Evolutionary conservation across 768 basidiomycete genomes (phyloP), one percentile per base, ranked within the genome.

Genomic region (Mycena kentingensis): DNA sequence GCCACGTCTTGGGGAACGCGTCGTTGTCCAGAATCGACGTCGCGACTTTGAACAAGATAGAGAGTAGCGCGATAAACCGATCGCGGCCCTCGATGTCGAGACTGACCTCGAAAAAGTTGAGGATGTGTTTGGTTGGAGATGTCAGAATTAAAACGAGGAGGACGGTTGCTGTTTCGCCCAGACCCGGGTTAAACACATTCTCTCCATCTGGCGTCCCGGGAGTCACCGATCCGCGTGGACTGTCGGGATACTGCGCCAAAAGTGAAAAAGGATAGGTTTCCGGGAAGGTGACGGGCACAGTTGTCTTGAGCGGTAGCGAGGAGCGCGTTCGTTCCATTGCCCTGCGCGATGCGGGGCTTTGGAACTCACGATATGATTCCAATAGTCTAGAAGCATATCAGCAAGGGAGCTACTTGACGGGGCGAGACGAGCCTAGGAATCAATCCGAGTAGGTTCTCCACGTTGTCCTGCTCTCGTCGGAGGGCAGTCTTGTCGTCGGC

Each of bases 241-340:
- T 63, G 50, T 83, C 83, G 3, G 90, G 88, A 21, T 86, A 69
- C 27, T 83, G 77, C 0, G 88, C 77, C 22, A 92, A 63, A 18
- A 98, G 77, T 5, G 92, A 86, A 68, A 97, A 94, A 0, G 96
- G 96, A 67, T 98, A 94, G 0, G 94, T 88, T 58, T 93, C 89
- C 0, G 96, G 96, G 71, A 98, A 98, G 1, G 90, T 88, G 37
- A 90, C 84, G 0, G 93, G 94, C 2, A 79, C 66, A 2, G 74
- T 65, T 19, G 84, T 71, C 42, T 84, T 81, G 24, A 76, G 70
- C 3, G 86, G 84, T 2, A 81, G 77, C 2, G 77, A 75, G 0
- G 86, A 78, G 41, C 80, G 81, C 24, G 79, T 81, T 36, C 81
- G 83, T 62, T 88, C 87, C 38, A 98, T 80, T 2, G 85, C 83